Conservation (phyloP, 2,329 filamentous ascomycete genomes). For the Trichophyton rubrum region DNA sequence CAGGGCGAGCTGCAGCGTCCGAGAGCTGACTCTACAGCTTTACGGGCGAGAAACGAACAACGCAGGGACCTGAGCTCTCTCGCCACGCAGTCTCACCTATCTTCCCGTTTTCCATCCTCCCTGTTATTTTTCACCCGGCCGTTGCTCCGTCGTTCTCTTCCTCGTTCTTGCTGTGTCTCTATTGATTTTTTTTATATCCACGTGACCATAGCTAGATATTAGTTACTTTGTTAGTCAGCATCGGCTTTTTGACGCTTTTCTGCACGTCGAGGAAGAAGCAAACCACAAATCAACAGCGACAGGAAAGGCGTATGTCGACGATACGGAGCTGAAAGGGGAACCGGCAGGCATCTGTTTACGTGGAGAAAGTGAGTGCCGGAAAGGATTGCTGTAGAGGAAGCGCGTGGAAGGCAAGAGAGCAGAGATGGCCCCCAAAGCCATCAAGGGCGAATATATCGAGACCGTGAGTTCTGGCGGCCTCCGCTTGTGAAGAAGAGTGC, state of each 20-base stretch:
- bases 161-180: neutral
- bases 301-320: neutral
- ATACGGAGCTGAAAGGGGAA: neutral
- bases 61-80: neutral
- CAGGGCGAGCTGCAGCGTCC: neutral
- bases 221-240: neutral
- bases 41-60: neutral
- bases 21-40: neutral
- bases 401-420: neutral
- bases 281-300: neutral
- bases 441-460: conserved; percentile 91
- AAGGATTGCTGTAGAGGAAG: too few species aligned
- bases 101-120: neutral
- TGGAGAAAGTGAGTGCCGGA: too few species aligned
- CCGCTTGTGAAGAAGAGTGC: neutral
- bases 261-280: neutral
- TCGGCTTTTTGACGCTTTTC: neutral
- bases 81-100: neutral
- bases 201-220: too few species aligned
- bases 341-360: neutral
- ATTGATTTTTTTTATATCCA: neutral
- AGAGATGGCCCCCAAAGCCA: conserved; percentile 61
- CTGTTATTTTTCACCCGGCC: neutral
- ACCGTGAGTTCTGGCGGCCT: conserved; percentile 49
- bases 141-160: neutral